Base-by-base conservation (phyloP, 352 stramenopile genomes). In the Phytophthora uliginosa region DNA sequence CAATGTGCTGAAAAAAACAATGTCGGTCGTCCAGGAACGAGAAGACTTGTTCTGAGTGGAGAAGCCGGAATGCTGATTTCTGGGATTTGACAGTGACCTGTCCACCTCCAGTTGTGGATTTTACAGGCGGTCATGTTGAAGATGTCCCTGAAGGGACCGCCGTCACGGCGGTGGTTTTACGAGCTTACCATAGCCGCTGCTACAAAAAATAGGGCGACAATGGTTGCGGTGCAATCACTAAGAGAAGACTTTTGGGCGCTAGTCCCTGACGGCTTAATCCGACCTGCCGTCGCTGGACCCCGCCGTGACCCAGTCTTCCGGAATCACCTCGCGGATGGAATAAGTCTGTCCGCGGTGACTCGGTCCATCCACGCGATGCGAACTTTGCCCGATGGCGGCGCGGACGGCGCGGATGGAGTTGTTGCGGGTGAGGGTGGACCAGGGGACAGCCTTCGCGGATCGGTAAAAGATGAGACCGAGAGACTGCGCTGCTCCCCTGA, bases 1-100 rank as follows among this genome's bases (percentile, higher is more conserved):
- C 6, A 75, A 71, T 42, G 8, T 75, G 6, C 4, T 70, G 8
- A 55, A 66, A 28, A 75, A 75, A 31, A n/a, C 59, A 38, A n/a
- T 47, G 34, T 36, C 55, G 60, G 18, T 64, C 52, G 9, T 59
- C 38, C 5, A 9, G 24, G 24, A 70, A 75, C 53, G 68, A 75
- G 17, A 61, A 62, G 22, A 33, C 31, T 24, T 66, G 45, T 34
- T 60, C 56, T 18, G 68, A 75, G 31, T 74, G 59, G 66, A 50
- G 66, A 33, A 69, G 34, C 34, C 24, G 59, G 20, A 69, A 69
- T n/a, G 53, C 61, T 12, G 55, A 66, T 36, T 63, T 75, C 4
- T 75, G 59, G 66, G 17, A 28, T 24, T 31, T 31, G 26, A 4
- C 4, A 31, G 26, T 31, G 26, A 31, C 26, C 26, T 31, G 26